Conservation (phyloP, 495 filamentous ascomycete genomes). For the Talaromyces proteolyticus region DNA sequence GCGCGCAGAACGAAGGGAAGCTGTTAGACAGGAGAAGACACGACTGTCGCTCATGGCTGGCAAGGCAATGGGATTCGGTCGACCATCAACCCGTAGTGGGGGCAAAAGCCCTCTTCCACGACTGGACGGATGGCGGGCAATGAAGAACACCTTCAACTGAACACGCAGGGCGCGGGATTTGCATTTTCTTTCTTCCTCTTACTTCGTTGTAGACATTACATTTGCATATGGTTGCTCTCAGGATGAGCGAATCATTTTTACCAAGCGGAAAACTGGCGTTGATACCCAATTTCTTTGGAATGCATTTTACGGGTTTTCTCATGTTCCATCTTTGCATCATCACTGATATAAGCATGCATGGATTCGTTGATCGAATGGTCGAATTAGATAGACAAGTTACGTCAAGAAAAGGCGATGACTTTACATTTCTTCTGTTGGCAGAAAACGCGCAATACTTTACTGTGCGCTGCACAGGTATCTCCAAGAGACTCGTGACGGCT, state of each 20-base stretch:
- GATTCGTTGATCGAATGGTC: no score
- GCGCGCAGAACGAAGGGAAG: slow-evolving; percentile 28
- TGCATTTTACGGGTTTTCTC: not conserved
- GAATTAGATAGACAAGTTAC: no score
- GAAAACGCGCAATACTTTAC: no score
- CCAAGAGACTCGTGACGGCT: no score
- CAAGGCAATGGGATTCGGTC: slow-evolving; percentile 17
- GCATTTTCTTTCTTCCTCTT: slow-evolving; percentile 3
- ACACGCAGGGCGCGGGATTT: slow-evolving; percentile 5
- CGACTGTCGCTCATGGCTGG: slow-evolving; percentile 33
- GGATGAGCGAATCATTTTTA: not conserved
- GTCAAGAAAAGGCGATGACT: no score
- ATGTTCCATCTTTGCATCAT: not conserved
- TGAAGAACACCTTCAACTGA: slow-evolving; percentile 33
- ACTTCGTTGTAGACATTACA: not conserved
- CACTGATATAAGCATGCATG: no score
- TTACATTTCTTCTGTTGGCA: no score
- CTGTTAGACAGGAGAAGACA: slow-evolving; percentile 39
- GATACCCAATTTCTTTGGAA: not conserved
- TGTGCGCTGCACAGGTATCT: no score
- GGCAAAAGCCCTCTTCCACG: slow-evolving; percentile 25
- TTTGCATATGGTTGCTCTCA: not conserved
- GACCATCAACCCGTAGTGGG: slow-evolving; percentile 13
- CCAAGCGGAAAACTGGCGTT: not conserved
- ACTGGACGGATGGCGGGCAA: slow-evolving; percentile 36